Base-by-base conservation (phyloP, 495 filamentous ascomycete genomes). In the Penicillium herquei region DNA sequence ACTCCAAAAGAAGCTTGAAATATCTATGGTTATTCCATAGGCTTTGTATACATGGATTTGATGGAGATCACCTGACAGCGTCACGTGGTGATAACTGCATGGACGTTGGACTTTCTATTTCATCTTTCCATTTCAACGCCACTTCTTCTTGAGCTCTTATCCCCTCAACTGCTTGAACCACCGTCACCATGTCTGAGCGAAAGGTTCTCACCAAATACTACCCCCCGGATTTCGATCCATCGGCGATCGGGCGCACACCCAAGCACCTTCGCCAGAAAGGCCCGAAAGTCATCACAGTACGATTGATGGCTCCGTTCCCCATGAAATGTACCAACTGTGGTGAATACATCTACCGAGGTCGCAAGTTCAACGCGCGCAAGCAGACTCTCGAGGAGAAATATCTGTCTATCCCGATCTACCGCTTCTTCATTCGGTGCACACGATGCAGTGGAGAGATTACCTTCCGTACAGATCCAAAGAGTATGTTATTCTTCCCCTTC, bases 361-460 rank as follows among this genome's bases (percentile, higher is more conserved):
- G 92, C 46, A 98, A 97, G 65, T 98, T 96, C 81, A 98, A 97
- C 72, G 92, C 94, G 3, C 85, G 91, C 48, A 99, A 99, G 61
- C 91, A 97, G 65, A 96, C 88, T 7, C 90, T 89, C 6, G 91
- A 94, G 39, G 92, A 98, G 65, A 89, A 87, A 58, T 99, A 99
- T 76, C 84, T 93, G 55, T 77, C 77, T 51, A 96, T 99, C 56
- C 82, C 88, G 56, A 92, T 98, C 51, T 94, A 87, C 78, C 84
- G 93, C 0, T 96, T 98, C 79, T 96, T 93, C 71, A 98, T 98
- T 64, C 81, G 90, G 2, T 99, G 95, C 73, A 97, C 94, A 56
- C 76, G 92, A 43, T 99, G 95, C 71, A 83, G 77, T 39, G 87
- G 81, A 14, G 92, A 98, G 70, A 96, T 99, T 63, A 92, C 90